Base-by-base conservation (phyloP, 208 protist species). In the Crithidia fasciculata region DNA sequence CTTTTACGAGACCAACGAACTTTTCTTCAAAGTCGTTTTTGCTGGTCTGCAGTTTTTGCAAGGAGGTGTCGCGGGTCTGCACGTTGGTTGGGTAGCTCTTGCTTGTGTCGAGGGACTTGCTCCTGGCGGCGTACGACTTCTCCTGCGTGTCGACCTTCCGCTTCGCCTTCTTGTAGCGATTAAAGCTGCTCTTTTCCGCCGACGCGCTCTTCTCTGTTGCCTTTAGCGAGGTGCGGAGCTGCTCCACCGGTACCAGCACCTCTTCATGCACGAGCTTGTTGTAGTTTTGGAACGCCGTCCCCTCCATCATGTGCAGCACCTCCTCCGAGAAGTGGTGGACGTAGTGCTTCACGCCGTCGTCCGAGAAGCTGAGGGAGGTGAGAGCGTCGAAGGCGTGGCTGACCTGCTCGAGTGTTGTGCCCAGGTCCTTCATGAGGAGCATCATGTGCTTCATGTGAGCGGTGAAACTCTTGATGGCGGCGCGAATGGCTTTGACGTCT, bases 391-490 rank as follows among this genome's bases (percentile, higher is more conserved):
- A 92, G 56, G 84, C 71, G 57, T 62, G 63, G 63, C 83, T 88
- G 40, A 92, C 76, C 3, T 71, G 68, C 64, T 86, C 81, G 10
- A 89, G 61, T 15, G 87, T 74, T 9, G 64, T 78, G 19, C 82
- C 81, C 9, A 92, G 56, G 18, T 89, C 84, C 39, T 88, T 92
- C 83, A 92, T 88, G 16, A 86, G 79, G 39, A 80, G 12, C 82
- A 90, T 90, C 55, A 87, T 86, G 50, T 72, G 61, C 3, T 74
- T 79, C 82, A 92, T 84, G 56, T 79, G 69, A 5, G 63, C 69
- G 28, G 75, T 75, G 66, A 92, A 92, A 18, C 47, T 47, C 36
- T 78, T 71, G 52, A 87, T 72, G 53, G 79, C 80, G 10, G 16
- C 71, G 9, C 54, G 45, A 39, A 65, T 49, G 3, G 63, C 54